phyloP scores from a whole-genome alignment of 2,329 filamentous ascomycete species.

The Lasiodiplodia sp. region DNA sequence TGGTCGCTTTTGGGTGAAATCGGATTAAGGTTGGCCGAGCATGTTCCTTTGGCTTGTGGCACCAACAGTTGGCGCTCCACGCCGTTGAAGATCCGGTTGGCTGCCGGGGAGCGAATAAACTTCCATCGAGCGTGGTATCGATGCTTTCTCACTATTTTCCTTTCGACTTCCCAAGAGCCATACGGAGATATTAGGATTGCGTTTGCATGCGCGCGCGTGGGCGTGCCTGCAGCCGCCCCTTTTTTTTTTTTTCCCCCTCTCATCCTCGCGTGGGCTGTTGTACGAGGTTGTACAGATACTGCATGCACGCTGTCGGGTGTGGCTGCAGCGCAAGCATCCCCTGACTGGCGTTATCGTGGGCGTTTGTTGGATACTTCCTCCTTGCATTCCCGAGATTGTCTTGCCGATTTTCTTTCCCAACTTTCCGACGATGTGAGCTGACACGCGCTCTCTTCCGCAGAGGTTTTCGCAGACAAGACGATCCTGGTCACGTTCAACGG shows the following conservation, averaged over 20 bases:
- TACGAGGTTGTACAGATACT: conserved; percentile 13
- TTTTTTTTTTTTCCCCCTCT: neutral
- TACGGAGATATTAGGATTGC: neutral
- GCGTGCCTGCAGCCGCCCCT: neutral
- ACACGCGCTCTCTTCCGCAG: conserved; percentile 32
- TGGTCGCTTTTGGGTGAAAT: neutral
- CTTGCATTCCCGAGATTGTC: neutral
- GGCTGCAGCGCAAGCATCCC: conserved; percentile 11
- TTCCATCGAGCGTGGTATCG: too few relatives aligned
- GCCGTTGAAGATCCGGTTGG: neutral
- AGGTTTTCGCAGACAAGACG: conserved; percentile 52
- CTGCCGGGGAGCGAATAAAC: too few relatives aligned
- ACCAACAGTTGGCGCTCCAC: too few relatives aligned
- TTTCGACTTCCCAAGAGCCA: too few relatives aligned
- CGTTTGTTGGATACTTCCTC: neutral
- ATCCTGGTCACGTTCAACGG: conserved; percentile 58
- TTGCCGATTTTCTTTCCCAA: neutral
- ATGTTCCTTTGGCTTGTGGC: neutral
- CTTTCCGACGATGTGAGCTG: neutral
- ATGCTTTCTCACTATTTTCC: too few relatives aligned
- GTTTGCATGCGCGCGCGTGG: neutral
- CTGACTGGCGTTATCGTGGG: neutral
- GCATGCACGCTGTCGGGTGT: conserved; percentile 8
- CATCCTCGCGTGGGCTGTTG: conserved; percentile 2
- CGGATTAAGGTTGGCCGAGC: neutral